A percentile compares a stretch with the other conserved stretches of the same genome.
Evolutionary conservation across 2,329 filamentous ascomycete species (phyloP).

Genomic region (Verticillium nonalfalfae): DNA sequence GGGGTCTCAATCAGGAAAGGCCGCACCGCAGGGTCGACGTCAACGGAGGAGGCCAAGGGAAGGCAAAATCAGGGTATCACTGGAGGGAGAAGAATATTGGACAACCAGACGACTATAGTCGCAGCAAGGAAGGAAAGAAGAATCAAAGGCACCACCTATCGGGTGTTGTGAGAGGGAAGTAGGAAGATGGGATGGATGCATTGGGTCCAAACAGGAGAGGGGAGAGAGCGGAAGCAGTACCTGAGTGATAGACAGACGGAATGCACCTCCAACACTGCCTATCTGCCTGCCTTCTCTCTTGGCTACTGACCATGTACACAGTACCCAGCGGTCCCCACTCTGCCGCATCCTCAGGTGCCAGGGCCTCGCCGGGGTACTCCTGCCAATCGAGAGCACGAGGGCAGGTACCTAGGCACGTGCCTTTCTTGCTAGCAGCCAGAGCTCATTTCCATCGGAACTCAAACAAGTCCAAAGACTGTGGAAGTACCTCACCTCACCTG

Average conservation of each 20-base stretch:
- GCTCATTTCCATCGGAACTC: too few relatives aligned
- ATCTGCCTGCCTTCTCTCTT: too few relatives aligned
- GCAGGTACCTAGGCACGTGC: background rate
- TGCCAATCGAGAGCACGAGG: background rate
- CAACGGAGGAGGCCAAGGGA: background rate
- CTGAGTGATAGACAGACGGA: background rate
- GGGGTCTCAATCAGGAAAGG: background rate
- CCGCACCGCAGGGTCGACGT: background rate
- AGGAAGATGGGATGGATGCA: background rate
- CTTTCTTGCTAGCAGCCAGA: background rate
- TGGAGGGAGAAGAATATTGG: background rate
- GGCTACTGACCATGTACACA: background rate
- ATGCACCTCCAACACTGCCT: too few relatives aligned
- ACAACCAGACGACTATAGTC: background rate
- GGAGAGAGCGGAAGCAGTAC: background rate
- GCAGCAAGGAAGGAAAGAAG: background rate
- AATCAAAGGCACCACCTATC: background rate
- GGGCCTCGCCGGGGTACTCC: background rate
- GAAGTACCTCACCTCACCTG: too few relatives aligned
- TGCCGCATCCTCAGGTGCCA: background rate
- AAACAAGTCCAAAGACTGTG: too few relatives aligned
- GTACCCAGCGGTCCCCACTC: background rate
- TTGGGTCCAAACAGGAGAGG: background rate
- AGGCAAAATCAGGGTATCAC: background rate
- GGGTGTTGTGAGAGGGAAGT: background rate